Base-by-base conservation (phyloP, 2,329 filamentous ascomycete species). In the Apiospora koreana region DNA sequence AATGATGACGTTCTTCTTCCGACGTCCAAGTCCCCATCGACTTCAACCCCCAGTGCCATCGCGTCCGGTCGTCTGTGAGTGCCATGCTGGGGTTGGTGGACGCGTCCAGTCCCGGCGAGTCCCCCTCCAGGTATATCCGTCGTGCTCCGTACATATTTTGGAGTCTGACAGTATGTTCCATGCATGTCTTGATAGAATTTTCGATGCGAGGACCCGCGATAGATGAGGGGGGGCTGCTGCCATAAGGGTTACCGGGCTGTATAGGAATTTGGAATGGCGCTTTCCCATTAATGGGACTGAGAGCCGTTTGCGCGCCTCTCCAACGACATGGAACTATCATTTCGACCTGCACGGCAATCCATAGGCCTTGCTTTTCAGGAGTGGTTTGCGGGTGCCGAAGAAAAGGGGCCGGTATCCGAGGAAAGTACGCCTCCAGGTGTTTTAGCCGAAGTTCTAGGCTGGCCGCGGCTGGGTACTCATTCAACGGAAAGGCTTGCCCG, bases 251-350 rank as follows among this genome's bases (percentile, higher is more conserved):
- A 14, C 12, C n/a, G n/a, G n/a, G 41, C 12, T 10, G 6, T 8
- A 9, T 9, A 45, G 5, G 43, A 3, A 45, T 6, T 3, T n/a
- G 18, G 21, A 31, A 31, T 35, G 50, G 50, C 28, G 0, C 0
- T 21, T 58, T 58, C 1, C 50, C 50, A n/a, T 21, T 35, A 16
- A 5, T 14, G 18, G 18, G 2, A 2, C 2, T 35, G 2, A 21
- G 16, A 0, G 2, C 8, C 8, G 5, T 2, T 6, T 3, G 5
- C 25, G 50, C 21, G 21, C 18, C 3, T 0, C 2, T 1, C 28
- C 18, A 21, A 25, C 8, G 5, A 25, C 50, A 58, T 21, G 50
- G 28, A 21, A 58, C 6, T 2, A 58, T 0, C 16, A 58, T 3
- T 10, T 58, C 50, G 16, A 21, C 8, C 18, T 58, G 50, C 16